Evolutionary conservation across 305 asterid genomes (phyloP).

Genomic region (Fraxinus baroniana): DNA sequence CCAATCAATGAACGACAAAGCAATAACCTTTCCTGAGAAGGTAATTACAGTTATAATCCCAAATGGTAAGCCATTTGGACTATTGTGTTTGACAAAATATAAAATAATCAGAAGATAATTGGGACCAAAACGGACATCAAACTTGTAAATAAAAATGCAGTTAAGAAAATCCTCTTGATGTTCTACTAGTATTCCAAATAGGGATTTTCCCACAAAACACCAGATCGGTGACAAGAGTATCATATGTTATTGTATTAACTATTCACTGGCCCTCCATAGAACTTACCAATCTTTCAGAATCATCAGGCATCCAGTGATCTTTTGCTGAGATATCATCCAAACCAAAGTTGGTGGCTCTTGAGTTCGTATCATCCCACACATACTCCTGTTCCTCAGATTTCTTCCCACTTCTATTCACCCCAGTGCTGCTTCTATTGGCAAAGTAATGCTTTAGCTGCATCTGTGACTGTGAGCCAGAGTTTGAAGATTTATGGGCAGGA

Average conservation of each 20-base stretch:
- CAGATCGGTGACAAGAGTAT: background rate
- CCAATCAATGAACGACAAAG: background rate
- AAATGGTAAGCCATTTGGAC: background rate
- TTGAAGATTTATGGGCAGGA: slow-evolving; percentile 36
- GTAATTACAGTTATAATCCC: background rate
- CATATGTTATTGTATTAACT: background rate
- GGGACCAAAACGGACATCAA: background rate
- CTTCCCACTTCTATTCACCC: slow-evolving; percentile 69
- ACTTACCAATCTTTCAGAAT: slow-evolving; percentile 64
- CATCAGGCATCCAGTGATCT: slow-evolving; percentile 61
- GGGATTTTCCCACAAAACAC: background rate
- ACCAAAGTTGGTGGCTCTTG: slow-evolving; percentile 36
- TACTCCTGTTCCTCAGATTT: slow-evolving; percentile 92
- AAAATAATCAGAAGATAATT: background rate
- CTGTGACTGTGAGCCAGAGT: slow-evolving; percentile 41
- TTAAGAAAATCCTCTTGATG: background rate
- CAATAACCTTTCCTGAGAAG: background rate
- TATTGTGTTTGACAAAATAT: background rate
- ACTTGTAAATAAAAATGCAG: background rate
- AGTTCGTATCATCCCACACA: slow-evolving; percentile 72
- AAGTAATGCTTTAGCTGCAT: slow-evolving; percentile 39
- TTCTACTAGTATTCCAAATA: background rate
- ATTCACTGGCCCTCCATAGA: slow-evolving; percentile 6
- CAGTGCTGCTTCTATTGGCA: slow-evolving; percentile 39
- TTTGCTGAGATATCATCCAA: slow-evolving; percentile 42